Evolutionary conservation across 345 rosid species (phyloP).

Genomic region (Punica granatum): DNA sequence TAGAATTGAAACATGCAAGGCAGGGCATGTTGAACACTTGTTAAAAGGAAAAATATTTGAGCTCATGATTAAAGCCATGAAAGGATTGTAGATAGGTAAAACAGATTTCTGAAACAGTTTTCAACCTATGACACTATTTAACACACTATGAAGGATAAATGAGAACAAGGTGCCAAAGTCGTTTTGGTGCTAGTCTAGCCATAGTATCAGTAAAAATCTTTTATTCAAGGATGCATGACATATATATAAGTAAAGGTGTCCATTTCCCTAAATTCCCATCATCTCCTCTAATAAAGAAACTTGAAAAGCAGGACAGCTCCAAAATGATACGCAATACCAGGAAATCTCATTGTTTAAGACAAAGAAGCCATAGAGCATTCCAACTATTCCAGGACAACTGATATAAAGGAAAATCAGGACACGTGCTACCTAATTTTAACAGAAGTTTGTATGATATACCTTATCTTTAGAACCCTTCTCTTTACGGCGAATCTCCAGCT

Average conservation of each 20-base stretch:
- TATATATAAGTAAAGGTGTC: background rate
- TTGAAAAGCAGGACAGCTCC: background rate
- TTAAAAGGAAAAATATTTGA: background rate
- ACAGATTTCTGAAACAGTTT: background rate
- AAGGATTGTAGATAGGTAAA: background rate
- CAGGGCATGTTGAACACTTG: background rate
- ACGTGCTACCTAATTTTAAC: background rate
- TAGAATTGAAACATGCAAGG: background rate
- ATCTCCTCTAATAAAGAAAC: background rate
- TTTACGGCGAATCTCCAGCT: slow-evolving; percentile 83
- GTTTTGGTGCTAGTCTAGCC: background rate
- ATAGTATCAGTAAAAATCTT: background rate
- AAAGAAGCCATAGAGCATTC: background rate
- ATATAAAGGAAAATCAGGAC: background rate
- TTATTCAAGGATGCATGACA: background rate
- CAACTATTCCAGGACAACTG: background rate
- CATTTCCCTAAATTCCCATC: background rate
- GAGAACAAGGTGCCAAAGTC: background rate
- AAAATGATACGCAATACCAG: background rate
- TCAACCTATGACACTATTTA: background rate
- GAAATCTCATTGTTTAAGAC: background rate
- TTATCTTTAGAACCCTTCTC: slow-evolving; percentile 89
- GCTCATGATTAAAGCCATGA: background rate
- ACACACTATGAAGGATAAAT: background rate
- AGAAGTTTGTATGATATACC: slow-evolving; percentile 24